Evolutionary conservation across 805 yeast genomes (phyloP).

Genomic region (Saturnispora hagleri): DNA sequence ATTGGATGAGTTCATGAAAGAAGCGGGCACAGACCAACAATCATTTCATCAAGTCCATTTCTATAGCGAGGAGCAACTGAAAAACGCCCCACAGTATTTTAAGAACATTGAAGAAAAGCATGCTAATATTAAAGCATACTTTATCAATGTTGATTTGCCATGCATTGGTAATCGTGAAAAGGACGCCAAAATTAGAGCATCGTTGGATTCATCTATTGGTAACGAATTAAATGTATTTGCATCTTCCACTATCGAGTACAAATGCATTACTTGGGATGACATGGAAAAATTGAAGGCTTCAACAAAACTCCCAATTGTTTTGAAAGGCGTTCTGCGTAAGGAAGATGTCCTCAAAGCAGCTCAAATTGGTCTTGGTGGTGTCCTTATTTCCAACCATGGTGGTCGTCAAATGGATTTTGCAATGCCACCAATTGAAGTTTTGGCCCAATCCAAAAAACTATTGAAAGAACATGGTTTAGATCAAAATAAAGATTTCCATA

Average conservation of each 20-base stretch:
- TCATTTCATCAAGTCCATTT: conserved; percentile 81
- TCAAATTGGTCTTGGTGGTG: conserved; percentile 48
- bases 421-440: conserved; percentile 50
- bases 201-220: conserved; percentile 33
- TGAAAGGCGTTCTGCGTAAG: conserved; percentile 55
- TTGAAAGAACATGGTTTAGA: conserved; percentile 30
- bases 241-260: conserved; percentile 9
- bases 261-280: conserved; percentile 47
- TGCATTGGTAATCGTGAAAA: conserved; percentile 80
- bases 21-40: conserved; percentile 49
- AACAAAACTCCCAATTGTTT: conserved; percentile 43
- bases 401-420: conserved; percentile 62
- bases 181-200: conserved; percentile 63
- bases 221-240: conserved; percentile 12
- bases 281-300: conserved; percentile 40
- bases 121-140: conserved; percentile 61
- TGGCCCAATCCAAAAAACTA: conserved; percentile 44
- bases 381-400: conserved; percentile 64
- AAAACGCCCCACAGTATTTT: conserved; percentile 30
- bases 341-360: conserved; percentile 55
- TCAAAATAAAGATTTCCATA: conserved; percentile 42
- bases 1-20: conserved; percentile 65
- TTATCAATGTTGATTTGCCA: conserved; percentile 84
- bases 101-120: conserved; percentile 25
- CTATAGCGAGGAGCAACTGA: conserved; percentile 47